A percentile compares a stretch with the other conserved stretches of the same genome.
Evolutionary conservation across 1,284 basidiomycete species (phyloP).

Genomic region (Acaromyces ingoldii): DNA sequence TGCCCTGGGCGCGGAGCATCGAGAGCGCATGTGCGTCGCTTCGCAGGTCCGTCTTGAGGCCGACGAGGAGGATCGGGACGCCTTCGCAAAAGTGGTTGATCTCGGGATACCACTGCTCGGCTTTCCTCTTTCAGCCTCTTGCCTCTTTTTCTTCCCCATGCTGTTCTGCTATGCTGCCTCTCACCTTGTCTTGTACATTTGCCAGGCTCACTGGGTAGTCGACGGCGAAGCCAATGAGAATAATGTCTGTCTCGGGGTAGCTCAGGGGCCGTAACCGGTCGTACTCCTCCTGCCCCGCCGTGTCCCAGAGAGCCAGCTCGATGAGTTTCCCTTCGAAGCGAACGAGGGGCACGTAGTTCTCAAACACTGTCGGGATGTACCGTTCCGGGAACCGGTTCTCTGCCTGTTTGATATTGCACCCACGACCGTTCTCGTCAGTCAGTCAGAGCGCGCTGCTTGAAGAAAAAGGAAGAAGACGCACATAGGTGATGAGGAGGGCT

Average conservation of each 20-base stretch:
- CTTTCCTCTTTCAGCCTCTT: no score
- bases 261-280: conserved; percentile 86
- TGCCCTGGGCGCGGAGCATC: conserved; percentile 90
- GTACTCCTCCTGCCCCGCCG: conserved; percentile 96
- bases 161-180: no score
- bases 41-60: conserved; percentile 78
- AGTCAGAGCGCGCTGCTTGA: not conserved
- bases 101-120: conserved; percentile 87
- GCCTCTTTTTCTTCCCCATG: no score
- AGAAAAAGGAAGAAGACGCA: conserved; percentile 57
- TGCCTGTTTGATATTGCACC: conserved; percentile 73
- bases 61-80: conserved; percentile 86
- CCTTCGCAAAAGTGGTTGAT: conserved; percentile 94
- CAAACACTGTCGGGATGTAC: conserved; percentile 96
- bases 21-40: conserved; percentile 77
- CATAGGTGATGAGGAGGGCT: conserved; percentile 62
- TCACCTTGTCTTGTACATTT: conserved; percentile 74
- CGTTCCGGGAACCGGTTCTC: conserved; percentile 97
- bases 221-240: conserved; percentile 92
- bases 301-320: conserved; percentile 95
- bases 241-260: conserved; percentile 93
- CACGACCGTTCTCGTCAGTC: conserved; percentile 54
- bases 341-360: conserved; percentile 84
- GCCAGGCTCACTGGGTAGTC: conserved; percentile 91
- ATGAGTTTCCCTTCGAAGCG: conserved; percentile 81